Evolutionary conservation across 2,329 filamentous ascomycete genomes (phyloP).

Genomic region (Phaeosphaeria sp.): DNA sequence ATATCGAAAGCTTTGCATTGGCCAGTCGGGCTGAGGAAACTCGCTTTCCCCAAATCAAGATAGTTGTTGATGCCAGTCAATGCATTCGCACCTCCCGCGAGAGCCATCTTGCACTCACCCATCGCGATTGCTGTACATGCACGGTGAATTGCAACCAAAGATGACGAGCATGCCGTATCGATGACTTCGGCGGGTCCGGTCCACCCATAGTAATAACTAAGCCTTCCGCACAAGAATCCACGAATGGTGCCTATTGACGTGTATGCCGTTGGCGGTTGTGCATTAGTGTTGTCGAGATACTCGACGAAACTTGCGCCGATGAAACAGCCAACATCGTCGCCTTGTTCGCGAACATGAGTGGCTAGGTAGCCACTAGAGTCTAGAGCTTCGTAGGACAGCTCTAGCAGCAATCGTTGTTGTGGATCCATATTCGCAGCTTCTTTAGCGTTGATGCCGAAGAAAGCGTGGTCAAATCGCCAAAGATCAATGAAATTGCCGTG

Average conservation of each 20-base stretch:
- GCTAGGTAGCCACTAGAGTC: conserved; percentile 38
- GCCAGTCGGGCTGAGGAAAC: conserved; percentile 54
- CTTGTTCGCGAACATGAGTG: conserved; percentile 10
- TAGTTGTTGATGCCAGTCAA: conserved; percentile 39
- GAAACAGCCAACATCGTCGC: conserved; percentile 38
- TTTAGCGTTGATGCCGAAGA: conserved; percentile 27
- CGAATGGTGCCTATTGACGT: conserved; percentile 27
- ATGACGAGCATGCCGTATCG: conserved; percentile 48
- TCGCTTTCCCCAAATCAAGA: conserved; percentile 44
- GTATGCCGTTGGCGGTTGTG: conserved; percentile 22
- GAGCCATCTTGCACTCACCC: conserved; percentile 37
- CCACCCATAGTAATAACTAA: conserved; percentile 37
- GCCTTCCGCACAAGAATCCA: conserved; percentile 27
- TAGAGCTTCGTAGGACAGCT: conserved; percentile 45
- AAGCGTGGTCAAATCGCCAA: conserved; percentile 41
- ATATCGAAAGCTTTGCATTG: conserved; percentile 52
- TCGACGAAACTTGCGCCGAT: conserved; percentile 41
- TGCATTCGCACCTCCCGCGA: conserved; percentile 48
- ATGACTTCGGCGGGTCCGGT: conserved; percentile 32
- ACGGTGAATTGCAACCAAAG: conserved; percentile 36
- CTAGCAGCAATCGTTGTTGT: conserved; percentile 33
- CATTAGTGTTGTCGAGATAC: conserved; percentile 30
- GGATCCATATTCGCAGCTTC: conserved; percentile 36
- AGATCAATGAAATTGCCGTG: conserved; percentile 35
- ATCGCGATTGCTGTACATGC: conserved; percentile 34